A percentile compares a stretch with the other conserved stretches of the same genome.
Conservation (phyloP, 257 asterid genomes). For the Parsonsia alboflavescens region DNA sequence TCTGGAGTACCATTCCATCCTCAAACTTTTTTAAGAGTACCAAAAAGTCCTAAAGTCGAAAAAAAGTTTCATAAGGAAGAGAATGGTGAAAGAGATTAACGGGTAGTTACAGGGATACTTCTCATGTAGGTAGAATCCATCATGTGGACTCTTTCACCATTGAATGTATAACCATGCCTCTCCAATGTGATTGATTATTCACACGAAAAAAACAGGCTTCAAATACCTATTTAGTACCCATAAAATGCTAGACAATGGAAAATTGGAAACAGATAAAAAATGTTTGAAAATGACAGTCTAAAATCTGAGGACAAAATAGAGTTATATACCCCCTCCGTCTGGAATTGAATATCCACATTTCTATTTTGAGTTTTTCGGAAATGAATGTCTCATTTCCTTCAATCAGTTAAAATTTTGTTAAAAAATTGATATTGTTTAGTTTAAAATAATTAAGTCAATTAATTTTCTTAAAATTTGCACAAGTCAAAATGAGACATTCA, state of each 20-base stretch:
- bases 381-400: too few species aligned
- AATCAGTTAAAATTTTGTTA: too few species aligned
- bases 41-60: not conserved
- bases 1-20: not conserved
- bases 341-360: too few species aligned
- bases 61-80: too few species aligned
- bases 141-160: not conserved
- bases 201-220: not conserved
- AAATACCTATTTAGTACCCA: not conserved
- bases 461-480: too few species aligned
- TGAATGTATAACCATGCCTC: not conserved
- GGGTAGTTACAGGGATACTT: not conserved
- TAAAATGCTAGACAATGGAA: not conserved
- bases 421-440: too few species aligned
- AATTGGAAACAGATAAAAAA: too few species aligned
- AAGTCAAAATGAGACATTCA: too few species aligned
- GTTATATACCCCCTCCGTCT: too few species aligned
- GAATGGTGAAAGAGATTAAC: not conserved
- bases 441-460: too few species aligned
- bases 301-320: not conserved
- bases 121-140: not conserved
- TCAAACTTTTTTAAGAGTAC: not conserved
- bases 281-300: too few species aligned
- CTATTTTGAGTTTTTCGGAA: too few species aligned
- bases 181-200: not conserved